These are phyloP conservation scores for Prunus kanzakura DNA, from an alignment of 306 rosid species.

Conservation along the genomic window DNA sequence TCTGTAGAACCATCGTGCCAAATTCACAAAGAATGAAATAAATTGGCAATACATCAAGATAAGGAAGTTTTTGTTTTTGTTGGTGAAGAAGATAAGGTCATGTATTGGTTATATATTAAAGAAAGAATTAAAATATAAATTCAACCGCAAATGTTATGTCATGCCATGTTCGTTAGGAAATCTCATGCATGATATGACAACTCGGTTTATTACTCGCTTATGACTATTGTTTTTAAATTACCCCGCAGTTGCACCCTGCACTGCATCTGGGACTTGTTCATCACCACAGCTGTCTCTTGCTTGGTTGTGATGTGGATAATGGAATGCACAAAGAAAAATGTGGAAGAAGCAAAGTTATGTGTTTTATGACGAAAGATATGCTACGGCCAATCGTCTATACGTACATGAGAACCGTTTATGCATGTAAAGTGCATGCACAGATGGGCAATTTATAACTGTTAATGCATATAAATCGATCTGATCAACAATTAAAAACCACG, in stretches of 20 bases:
- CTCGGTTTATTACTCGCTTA: not conserved
- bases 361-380: not conserved
- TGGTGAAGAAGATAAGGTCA: not conserved
- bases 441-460: not conserved
- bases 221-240: not conserved
- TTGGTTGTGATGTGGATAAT: too few species aligned
- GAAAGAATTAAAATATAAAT: not conserved
- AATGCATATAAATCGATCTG: not conserved
- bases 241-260: not conserved
- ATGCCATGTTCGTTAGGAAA: not conserved
- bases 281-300: not conserved
- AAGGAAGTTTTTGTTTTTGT: not conserved
- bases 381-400: not conserved
- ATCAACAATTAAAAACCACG: not conserved
- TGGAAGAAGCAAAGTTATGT: not conserved
- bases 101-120: not conserved
- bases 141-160: not conserved
- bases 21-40: not conserved
- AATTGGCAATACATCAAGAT: not conserved
- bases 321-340: not conserved
- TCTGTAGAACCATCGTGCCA: not conserved
- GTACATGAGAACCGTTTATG: not conserved
- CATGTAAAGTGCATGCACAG: not conserved
- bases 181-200: not conserved
- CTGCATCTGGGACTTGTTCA: not conserved